These are phyloP conservation scores for Grosmannia clavigera DNA, from an alignment of 2,329 filamentous ascomycete genomes.

Conservation along the genomic window DNA sequence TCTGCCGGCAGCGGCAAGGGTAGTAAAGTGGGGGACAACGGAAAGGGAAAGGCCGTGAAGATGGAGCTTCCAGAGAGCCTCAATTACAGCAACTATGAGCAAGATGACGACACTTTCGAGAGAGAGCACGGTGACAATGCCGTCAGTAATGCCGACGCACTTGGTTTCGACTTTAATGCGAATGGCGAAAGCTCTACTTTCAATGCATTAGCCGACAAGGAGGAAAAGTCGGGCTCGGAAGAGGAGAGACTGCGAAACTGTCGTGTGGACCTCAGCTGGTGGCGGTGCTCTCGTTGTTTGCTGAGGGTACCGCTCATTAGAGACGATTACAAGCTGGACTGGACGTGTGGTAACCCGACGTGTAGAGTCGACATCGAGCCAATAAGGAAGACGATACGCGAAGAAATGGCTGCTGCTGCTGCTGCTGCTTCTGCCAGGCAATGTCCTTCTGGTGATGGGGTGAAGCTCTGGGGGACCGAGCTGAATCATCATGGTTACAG, in stretches of 20 bases:
- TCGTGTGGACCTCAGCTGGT: constrained; percentile 33
- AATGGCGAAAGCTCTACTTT: no score
- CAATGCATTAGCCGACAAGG: not conserved
- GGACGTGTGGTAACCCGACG: constrained; percentile 25
- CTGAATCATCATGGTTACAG: no score
- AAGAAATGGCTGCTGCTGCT: not conserved
- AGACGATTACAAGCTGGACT: constrained; percentile 24
- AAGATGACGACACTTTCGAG: no score
- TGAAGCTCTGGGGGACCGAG: no score
- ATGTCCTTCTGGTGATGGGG: no score
- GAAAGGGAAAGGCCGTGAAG: not conserved
- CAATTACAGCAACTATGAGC: no score
- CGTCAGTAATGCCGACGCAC: not conserved
- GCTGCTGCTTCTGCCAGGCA: not conserved
- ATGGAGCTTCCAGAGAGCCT: no score
- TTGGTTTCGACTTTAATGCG: no score
- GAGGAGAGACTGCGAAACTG: constrained; percentile 7
- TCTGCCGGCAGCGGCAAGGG: not conserved
- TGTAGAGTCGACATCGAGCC: not conserved
- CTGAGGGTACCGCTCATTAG: constrained; percentile 22
- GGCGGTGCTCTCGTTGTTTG: constrained; percentile 43
- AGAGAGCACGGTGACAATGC: not conserved
- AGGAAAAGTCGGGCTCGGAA: not conserved
- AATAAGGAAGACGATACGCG: not conserved
- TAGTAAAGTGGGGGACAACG: not conserved